Evolutionary conservation across 225 moss, liverwort and hornwort genomes (phyloP).

Genomic region (Climacium dendroides): DNA sequence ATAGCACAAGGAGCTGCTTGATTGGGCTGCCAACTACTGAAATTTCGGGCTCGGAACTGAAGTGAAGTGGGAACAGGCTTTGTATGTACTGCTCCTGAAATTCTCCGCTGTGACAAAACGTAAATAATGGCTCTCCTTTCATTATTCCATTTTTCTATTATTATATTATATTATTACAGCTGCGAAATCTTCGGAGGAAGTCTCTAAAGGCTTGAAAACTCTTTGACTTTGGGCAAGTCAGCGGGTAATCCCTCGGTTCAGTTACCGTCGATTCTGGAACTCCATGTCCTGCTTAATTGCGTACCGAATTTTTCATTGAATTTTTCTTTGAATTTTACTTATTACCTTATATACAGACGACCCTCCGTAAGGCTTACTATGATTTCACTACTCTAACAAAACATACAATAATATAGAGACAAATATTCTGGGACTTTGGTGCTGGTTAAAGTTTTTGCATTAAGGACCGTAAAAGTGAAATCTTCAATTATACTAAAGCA

Average conservation of each 20-base stretch:
- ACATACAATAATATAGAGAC: too few relatives aligned
- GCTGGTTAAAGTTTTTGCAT: neutral
- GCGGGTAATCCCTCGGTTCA: neutral
- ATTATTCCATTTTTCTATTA: neutral
- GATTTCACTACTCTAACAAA: neutral
- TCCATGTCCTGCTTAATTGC: neutral
- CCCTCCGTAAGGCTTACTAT: neutral
- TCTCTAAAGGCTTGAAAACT: too few relatives aligned
- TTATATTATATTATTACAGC: neutral
- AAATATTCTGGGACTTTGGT: too few relatives aligned
- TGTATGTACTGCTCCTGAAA: neutral
- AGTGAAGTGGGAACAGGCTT: neutral
- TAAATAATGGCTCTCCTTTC: neutral
- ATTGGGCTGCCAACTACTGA: neutral
- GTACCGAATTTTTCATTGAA: neutral
- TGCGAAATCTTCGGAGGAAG: neutral
- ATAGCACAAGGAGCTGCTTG: neutral
- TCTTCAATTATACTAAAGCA: neutral
- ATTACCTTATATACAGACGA: neutral
- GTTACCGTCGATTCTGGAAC: constrained; percentile 7
- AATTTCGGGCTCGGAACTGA: neutral
- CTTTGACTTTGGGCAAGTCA: neutral
- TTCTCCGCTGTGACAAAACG: neutral
- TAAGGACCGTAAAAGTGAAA: neutral
- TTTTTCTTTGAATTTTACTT: neutral